Conservation (phyloP, 2,329 filamentous ascomycete genomes). For the Fusarium sp. region DNA sequence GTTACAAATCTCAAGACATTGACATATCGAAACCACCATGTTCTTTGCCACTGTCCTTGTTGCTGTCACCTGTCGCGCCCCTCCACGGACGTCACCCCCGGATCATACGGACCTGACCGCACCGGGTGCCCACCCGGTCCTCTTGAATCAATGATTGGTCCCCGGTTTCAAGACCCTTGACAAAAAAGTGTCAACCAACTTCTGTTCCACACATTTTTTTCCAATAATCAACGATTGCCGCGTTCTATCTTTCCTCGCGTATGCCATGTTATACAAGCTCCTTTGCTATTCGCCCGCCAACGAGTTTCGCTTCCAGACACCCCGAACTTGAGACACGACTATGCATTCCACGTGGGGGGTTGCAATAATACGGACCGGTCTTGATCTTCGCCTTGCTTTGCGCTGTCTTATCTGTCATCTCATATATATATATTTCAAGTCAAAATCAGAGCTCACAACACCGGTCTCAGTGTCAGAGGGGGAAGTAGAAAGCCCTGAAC, state of each 20-base stretch:
- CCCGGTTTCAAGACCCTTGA: constrained; percentile 14
- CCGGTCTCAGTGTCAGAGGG: too few relatives aligned
- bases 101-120: constrained; percentile 35
- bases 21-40: constrained; percentile 3
- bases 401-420: neutral
- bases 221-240: constrained; percentile 28
- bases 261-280: constrained; percentile 13
- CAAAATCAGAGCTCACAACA: too few relatives aligned
- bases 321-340: constrained; percentile 10
- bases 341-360: constrained; percentile 27
- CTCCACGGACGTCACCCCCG: constrained; percentile 4
- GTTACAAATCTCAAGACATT: constrained; percentile 22
- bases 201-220: constrained; percentile 22
- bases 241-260: constrained; percentile 7
- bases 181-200: constrained; percentile 33
- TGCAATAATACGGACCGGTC: constrained; percentile 22
- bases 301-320: constrained; percentile 15
- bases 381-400: too few relatives aligned
- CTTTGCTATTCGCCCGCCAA: constrained; percentile 27
- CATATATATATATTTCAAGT: too few relatives aligned
- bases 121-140: constrained; percentile 43
- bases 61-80: neutral
- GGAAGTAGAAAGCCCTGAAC: too few relatives aligned
- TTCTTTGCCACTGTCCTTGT: constrained; percentile 21
- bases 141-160: constrained; percentile 21